phyloP scores from a whole-genome alignment of 2,329 filamentous ascomycete species.

The Colletotrichum spaethianum region DNA sequence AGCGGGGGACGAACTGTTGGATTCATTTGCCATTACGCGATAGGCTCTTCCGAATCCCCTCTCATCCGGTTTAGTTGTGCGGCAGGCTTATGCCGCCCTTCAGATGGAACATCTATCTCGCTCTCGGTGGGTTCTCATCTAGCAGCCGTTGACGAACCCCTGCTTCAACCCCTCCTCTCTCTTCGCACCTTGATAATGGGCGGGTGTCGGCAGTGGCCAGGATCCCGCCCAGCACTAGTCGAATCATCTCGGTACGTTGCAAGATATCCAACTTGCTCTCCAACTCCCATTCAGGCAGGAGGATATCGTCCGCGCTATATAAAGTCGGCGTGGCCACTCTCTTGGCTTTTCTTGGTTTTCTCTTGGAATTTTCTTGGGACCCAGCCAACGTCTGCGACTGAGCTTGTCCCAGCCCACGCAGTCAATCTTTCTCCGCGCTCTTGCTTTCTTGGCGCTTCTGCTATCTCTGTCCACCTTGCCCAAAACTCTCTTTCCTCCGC shows the following conservation, averaged over 20 bases:
- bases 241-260: slow-evolving; percentile 18
- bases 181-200: slow-evolving; percentile 2
- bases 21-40: not conserved
- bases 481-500: slow-evolving; percentile 3
- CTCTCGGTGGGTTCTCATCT: slow-evolving; percentile 4
- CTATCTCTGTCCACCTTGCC: slow-evolving; percentile 22
- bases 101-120: not conserved
- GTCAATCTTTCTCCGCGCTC: slow-evolving; percentile 19
- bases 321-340: slow-evolving; percentile 29
- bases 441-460: slow-evolving; percentile 24
- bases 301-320: slow-evolving; percentile 32
- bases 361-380: slow-evolving; percentile 36
- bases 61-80: slow-evolving; percentile 1
- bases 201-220: slow-evolving; percentile 26
- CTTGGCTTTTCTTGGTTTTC: slow-evolving; percentile 39
- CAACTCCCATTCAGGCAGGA: slow-evolving; percentile 34
- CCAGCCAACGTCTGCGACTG: not conserved
- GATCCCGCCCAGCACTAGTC: slow-evolving; percentile 22
- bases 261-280: not conserved
- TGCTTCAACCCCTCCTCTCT: slow-evolving; percentile 6
- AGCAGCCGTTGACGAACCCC: slow-evolving; percentile 30
- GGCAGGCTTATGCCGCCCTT: not conserved
- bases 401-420: not conserved
- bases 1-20: not conserved
- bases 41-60: not conserved